A percentile compares a stretch with the other conserved stretches of the same genome.
Conservation (phyloP, 2,329 filamentous ascomycete genomes). For the Botrytis hyacinthi region DNA sequence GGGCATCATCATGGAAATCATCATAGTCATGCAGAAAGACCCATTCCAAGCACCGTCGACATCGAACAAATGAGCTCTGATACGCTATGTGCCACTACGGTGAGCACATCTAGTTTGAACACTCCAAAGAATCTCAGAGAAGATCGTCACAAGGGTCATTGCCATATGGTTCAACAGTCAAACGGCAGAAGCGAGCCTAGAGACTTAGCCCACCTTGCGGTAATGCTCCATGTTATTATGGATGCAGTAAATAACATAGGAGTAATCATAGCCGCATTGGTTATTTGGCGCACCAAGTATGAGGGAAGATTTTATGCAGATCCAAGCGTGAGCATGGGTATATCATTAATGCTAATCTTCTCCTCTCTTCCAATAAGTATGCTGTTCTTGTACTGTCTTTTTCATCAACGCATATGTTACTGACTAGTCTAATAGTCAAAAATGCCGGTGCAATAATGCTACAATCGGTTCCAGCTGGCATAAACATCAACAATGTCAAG, state of each 20-base stretch:
- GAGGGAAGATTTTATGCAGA: constrained; percentile 67
- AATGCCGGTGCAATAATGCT: constrained; percentile 64
- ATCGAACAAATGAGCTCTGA: constrained; percentile 19
- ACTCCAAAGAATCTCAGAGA: not conserved
- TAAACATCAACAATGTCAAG: constrained; percentile 61
- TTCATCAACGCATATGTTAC: not conserved
- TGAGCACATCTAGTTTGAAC: not conserved
- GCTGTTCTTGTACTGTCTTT: not conserved
- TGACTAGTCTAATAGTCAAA: constrained; percentile 42
- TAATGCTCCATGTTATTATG: constrained; percentile 67
- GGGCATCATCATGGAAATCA: constrained; percentile 14
- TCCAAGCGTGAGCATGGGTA: constrained; percentile 65
- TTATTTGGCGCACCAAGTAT: constrained; percentile 65
- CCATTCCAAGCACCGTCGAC: constrained; percentile 1
- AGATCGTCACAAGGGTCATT: constrained; percentile 49
- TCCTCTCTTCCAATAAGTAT: constrained; percentile 57
- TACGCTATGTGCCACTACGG: constrained; percentile 4
- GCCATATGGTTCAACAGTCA: constrained; percentile 41
- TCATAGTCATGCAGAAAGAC: not conserved
- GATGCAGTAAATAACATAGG: constrained; percentile 76
- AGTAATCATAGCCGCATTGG: constrained; percentile 65
- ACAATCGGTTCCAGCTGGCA: constrained; percentile 60
- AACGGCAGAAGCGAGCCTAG: constrained; percentile 42
- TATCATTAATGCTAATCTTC: constrained; percentile 68
- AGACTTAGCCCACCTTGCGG: constrained; percentile 70